Percentiles rank a stretch among this genome's conserved stretches.
phyloP scores from a whole-genome alignment of 805 yeast species.

The Starmerella kuoi region DNA sequence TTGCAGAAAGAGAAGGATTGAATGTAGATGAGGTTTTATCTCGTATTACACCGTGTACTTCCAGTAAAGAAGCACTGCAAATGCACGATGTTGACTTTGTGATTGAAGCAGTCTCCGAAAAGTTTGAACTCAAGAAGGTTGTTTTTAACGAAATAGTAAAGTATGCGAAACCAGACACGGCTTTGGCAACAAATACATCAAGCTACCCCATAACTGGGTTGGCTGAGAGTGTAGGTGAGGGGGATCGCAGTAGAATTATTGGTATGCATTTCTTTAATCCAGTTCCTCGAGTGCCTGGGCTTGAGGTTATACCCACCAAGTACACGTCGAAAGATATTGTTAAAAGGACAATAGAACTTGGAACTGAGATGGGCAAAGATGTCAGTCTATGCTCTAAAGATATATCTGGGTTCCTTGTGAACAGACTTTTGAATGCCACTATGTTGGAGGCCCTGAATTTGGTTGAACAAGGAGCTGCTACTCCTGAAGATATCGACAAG shows the following conservation, averaged over 20 bases:
- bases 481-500: constrained; percentile 32
- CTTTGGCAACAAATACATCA: constrained; percentile 34
- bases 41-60: not conserved
- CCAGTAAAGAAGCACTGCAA: constrained; percentile 26
- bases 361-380: constrained; percentile 30
- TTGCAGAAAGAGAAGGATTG: constrained; percentile 28
- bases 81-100: constrained; percentile 29
- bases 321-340: constrained; percentile 31
- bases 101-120: constrained; percentile 36
- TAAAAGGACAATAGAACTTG: constrained; percentile 26
- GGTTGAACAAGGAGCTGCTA: constrained; percentile 32
- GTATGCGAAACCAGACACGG: constrained; percentile 23
- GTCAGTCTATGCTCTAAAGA: constrained; percentile 28
- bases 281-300: constrained; percentile 36
- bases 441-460: constrained; percentile 34
- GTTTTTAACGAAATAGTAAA: constrained; percentile 28
- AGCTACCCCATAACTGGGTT: constrained; percentile 33
- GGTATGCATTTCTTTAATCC: constrained; percentile 38
- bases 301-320: constrained; percentile 32
- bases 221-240: constrained; percentile 33
- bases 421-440: constrained; percentile 33
- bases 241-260: constrained; percentile 34
- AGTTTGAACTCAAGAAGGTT: constrained; percentile 28
- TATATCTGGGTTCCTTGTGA: constrained; percentile 34
- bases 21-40: constrained; percentile 26